phyloP scores from a whole-genome alignment of 2,329 filamentous ascomycete species.

The Elsinoe ampelina region DNA sequence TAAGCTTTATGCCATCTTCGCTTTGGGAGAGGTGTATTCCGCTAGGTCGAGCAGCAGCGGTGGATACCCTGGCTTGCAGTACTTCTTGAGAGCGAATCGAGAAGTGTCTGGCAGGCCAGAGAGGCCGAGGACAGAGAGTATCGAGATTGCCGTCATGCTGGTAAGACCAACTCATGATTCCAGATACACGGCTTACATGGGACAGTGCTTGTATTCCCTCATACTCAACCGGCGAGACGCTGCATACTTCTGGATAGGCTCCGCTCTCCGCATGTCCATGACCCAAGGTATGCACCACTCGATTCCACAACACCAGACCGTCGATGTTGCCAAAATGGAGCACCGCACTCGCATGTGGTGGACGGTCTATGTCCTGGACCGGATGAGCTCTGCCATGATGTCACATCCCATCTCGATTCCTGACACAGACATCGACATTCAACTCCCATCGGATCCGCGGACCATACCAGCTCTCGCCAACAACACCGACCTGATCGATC shows the following conservation, averaged over 20 bases:
- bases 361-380: constrained; percentile 28
- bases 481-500: constrained; percentile 27
- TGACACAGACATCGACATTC: constrained; percentile 32
- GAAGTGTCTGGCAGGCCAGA: constrained; percentile 35
- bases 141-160: constrained; percentile 38
- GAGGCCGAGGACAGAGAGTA: constrained; percentile 34
- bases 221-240: constrained; percentile 38
- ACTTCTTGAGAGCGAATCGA: constrained; percentile 35
- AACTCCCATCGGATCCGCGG: constrained; percentile 32
- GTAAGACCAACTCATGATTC: constrained; percentile 23
- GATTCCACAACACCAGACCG: constrained; percentile 33
- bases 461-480: constrained; percentile 20
- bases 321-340: constrained; percentile 27
- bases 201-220: constrained; percentile 37
- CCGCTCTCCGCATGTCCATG: constrained; percentile 35
- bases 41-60: constrained; percentile 27
- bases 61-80: constrained; percentile 36
- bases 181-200: constrained; percentile 4
- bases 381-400: constrained; percentile 28
- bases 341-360: constrained; percentile 29
- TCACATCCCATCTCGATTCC: constrained; percentile 26
- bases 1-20: constrained; percentile 39
- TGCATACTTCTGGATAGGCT: constrained; percentile 36
- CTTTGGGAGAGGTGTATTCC: constrained; percentile 40
- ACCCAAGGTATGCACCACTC: constrained; percentile 39